Conservation (phyloP, 768 basidiomycete genomes). For the Xanthoconium purpureum region DNA sequence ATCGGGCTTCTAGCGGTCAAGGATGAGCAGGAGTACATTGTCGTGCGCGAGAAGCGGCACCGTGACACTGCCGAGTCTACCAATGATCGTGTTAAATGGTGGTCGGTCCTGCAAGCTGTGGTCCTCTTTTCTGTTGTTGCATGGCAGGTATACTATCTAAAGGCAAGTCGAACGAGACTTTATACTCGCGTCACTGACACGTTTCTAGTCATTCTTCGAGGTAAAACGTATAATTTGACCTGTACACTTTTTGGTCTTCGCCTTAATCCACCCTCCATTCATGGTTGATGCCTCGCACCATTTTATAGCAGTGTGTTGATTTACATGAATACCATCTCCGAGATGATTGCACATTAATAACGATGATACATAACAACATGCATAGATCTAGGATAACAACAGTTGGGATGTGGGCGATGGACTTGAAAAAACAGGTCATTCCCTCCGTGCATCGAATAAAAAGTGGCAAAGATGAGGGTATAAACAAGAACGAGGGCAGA, state of each 20-base stretch:
- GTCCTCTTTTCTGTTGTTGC: constrained; percentile 88
- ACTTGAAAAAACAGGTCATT: not conserved
- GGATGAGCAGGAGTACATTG: constrained; percentile 99
- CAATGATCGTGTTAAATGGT: constrained; percentile 97
- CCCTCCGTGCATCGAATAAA: constrained; percentile 7
- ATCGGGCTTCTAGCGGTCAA: constrained; percentile 84
- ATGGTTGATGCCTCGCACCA: not conserved
- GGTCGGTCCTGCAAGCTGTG: constrained; percentile 88
- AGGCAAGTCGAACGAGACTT: constrained; percentile 44
- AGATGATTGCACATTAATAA: constrained; percentile 13
- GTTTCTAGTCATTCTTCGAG: constrained; percentile 77
- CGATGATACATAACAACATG: constrained; percentile 21
- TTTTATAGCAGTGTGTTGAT: not conserved
- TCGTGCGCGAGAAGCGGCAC: constrained; percentile 88
- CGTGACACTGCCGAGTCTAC: constrained; percentile 92
- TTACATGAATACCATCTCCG: not conserved
- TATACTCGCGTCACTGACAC: not conserved
- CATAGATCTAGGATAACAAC: constrained; percentile 28
- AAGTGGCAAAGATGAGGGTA: constrained; percentile 16
- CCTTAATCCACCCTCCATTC: not conserved
- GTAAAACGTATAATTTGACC: constrained; percentile 80
- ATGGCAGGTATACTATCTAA: constrained; percentile 98
- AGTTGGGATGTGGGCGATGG: constrained; percentile 20
- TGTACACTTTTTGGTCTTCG: not conserved
- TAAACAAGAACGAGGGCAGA: constrained; percentile 16